A percentile compares a stretch with the other conserved stretches of the same genome.
phyloP scores from a whole-genome alignment of 2,329 filamentous ascomycete genomes.

The Aspergillus terreus region DNA sequence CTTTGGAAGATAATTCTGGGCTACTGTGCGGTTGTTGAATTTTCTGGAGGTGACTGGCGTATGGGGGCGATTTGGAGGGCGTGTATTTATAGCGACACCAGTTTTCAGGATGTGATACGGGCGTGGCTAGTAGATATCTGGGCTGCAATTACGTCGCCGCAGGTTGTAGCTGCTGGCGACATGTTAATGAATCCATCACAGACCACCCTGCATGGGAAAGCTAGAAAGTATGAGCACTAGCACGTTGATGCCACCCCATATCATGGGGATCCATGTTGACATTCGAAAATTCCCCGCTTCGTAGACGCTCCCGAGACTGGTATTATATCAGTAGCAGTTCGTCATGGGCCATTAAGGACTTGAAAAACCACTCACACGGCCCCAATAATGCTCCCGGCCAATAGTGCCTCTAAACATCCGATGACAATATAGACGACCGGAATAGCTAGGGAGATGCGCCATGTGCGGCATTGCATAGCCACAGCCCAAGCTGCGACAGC shows the following conservation, averaged over 20 bases:
- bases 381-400: slow-evolving; percentile 78
- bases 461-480: slow-evolving; percentile 59
- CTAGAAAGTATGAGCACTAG: slow-evolving; percentile 79
- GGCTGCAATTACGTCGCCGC: too few species aligned
- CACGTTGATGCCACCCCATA: slow-evolving; percentile 83
- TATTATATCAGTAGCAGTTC: slow-evolving; percentile 5
- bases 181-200: slow-evolving; percentile 48
- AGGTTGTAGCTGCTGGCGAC: background rate
- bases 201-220: slow-evolving; percentile 86
- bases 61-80: slow-evolving; percentile 23
- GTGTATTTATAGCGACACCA: background rate
- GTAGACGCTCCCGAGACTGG: slow-evolving; percentile 74
- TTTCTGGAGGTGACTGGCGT: slow-evolving; percentile 2
- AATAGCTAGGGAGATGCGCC: slow-evolving; percentile 61
- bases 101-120: background rate
- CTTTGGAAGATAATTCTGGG: slow-evolving; percentile 19
- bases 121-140: too few species aligned
- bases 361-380: slow-evolving; percentile 59
- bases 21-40: background rate
- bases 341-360: background rate
- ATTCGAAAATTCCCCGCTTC: slow-evolving; percentile 78
- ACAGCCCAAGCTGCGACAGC: slow-evolving; percentile 69
- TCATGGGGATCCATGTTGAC: slow-evolving; percentile 90
- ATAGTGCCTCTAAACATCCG: slow-evolving; percentile 70
- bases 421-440: slow-evolving; percentile 68